Evolutionary conservation across 768 basidiomycete genomes (phyloP).

Genomic region (Amanita phalloides): DNA sequence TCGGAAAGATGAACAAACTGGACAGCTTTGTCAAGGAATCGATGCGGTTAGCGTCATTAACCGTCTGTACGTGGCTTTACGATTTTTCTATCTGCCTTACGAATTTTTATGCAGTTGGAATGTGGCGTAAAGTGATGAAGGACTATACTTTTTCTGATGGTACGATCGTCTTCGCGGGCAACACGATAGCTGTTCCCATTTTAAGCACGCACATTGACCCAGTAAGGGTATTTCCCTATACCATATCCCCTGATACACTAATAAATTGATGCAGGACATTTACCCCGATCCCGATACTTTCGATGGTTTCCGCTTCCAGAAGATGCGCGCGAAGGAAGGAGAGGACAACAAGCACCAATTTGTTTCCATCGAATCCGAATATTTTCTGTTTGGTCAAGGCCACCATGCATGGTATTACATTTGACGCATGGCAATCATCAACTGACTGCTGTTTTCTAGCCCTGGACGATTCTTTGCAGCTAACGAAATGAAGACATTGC

Average conservation of each 20-base stretch:
- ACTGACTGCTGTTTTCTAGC: conserved; percentile 1
- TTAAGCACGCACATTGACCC: conserved; percentile 7
- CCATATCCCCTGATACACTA: background rate
- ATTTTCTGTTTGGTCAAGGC: conserved; percentile 23
- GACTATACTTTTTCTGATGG: conserved; percentile 27
- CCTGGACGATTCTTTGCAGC: conserved; percentile 28
- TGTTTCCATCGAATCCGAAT: conserved; percentile 16
- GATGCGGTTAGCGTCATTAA: conserved; percentile 16
- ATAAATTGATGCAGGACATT: conserved; percentile 7
- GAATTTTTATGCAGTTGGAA: conserved; percentile 6
- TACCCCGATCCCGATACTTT: conserved; percentile 25
- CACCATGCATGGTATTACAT: conserved; percentile 10
- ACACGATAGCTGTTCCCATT: conserved; percentile 9
- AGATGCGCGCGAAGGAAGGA: conserved; percentile 18
- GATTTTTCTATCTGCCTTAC: conserved; percentile 11
- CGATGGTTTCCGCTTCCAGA: conserved; percentile 30
- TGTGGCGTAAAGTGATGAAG: conserved; percentile 21
- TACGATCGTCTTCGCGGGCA: conserved; percentile 16
- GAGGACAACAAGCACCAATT: conserved; percentile 20
- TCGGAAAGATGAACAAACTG: conserved; percentile 28
- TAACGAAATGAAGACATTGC: conserved; percentile 21
- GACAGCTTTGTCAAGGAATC: conserved; percentile 37
- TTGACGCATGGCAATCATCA: background rate
- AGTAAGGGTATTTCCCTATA: background rate
- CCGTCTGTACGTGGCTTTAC: conserved; percentile 10